A percentile compares a stretch with the other conserved stretches of the same genome.
Evolutionary conservation across 257 asterid genomes (phyloP).

Genomic region (Solanum sejunctum): DNA sequence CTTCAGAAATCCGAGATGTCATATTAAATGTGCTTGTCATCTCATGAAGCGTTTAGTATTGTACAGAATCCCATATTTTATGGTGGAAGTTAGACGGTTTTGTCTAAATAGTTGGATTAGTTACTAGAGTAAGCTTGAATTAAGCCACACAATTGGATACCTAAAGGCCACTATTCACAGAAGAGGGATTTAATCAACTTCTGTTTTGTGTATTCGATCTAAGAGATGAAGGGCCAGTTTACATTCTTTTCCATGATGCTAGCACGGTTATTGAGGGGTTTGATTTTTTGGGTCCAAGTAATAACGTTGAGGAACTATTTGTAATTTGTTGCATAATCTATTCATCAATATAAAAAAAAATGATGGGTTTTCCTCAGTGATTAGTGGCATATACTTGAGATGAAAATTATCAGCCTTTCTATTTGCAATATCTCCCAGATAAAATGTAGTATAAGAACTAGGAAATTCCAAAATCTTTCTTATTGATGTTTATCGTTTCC

Average conservation of each 20-base stretch:
- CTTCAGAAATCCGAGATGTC: conserved; percentile 21
- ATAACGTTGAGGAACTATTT: background rate
- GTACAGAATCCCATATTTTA: background rate
- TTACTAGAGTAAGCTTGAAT: background rate
- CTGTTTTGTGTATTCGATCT: background rate
- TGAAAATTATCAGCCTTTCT: background rate
- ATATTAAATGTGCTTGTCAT: conserved; percentile 23
- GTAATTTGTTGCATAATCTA: background rate
- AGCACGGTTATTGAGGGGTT: background rate
- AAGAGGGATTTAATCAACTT: background rate
- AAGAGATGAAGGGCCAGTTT: background rate
- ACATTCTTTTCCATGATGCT: background rate
- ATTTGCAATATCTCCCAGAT: background rate
- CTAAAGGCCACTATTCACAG: background rate
- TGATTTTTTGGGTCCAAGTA: background rate
- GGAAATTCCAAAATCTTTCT: background rate
- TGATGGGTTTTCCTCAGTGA: background rate
- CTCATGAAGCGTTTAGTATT: background rate
- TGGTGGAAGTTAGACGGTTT: background rate
- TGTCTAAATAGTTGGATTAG: background rate
- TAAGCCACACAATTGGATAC: background rate
- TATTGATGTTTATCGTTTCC: background rate
- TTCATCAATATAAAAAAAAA: background rate
- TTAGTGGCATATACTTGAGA: background rate
- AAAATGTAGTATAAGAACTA: background rate